Percentiles rank a stretch among this genome's conserved stretches.
Evolutionary conservation across 2,329 filamentous ascomycete species (phyloP).

Genomic region (Aureobasidium sp.): DNA sequence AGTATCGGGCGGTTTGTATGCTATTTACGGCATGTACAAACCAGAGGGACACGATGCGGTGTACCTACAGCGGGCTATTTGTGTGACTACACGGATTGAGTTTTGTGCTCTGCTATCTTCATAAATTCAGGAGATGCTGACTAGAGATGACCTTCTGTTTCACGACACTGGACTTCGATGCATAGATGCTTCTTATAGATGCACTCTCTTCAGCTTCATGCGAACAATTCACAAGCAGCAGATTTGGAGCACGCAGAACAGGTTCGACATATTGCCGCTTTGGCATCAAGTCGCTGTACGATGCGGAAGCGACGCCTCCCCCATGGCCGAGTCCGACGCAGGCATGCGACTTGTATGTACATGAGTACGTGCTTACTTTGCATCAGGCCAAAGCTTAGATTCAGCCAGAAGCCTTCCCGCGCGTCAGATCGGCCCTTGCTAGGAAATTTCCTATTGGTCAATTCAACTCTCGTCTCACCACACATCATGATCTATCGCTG

Average conservation of each 20-base stretch:
- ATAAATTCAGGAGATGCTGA: neutral
- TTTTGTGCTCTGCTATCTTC: neutral
- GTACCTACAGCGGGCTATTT: neutral
- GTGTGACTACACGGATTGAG: neutral
- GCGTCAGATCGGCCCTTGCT: conserved; percentile 3
- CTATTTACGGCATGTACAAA: neutral
- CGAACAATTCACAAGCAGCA: neutral
- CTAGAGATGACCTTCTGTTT: neutral
- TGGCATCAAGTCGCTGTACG: neutral
- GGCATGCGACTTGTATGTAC: conserved; percentile 4
- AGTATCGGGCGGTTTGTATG: neutral
- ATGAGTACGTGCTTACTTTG: conserved; percentile 4
- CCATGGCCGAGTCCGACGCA: conserved; percentile 12
- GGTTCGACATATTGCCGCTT: neutral
- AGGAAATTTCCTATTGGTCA: conserved; percentile 1
- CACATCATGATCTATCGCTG: neutral
- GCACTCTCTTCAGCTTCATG: neutral
- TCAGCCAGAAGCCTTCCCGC: neutral
- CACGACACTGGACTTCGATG: neutral
- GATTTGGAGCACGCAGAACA: neutral
- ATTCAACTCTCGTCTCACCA: conserved; percentile 1
- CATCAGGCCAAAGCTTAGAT: conserved; percentile 9
- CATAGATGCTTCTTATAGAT: neutral
- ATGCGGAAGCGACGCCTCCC: conserved; percentile 12
- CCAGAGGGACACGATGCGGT: neutral